A percentile compares a stretch with the other conserved stretches of the same genome.
Conservation (phyloP, 2,329 filamentous ascomycete genomes). For the Hymenoscyphus occultus region DNA sequence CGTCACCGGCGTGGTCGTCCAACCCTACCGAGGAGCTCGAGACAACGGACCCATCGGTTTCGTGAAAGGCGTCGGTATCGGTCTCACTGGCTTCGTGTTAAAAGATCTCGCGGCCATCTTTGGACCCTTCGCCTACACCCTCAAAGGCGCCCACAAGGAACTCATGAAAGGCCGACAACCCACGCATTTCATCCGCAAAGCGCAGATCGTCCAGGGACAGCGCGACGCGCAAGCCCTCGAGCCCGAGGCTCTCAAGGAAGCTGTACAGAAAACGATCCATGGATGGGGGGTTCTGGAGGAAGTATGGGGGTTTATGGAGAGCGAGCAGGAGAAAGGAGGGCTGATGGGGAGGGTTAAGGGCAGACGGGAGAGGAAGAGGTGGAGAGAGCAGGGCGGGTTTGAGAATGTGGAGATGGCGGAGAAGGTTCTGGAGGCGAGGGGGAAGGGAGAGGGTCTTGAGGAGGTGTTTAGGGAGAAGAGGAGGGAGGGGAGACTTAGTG, state of each 20-base stretch:
- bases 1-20: constrained; percentile 58
- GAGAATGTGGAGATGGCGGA: constrained; percentile 49
- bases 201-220: constrained; percentile 57
- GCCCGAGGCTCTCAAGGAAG: constrained; percentile 34
- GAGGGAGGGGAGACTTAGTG: constrained; percentile 21
- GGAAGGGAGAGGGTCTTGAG: constrained; percentile 43
- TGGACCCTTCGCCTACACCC: constrained; percentile 58
- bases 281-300: constrained; percentile 45
- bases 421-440: constrained; percentile 45
- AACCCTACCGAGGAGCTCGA: constrained; percentile 56
- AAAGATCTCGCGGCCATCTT: constrained; percentile 62
- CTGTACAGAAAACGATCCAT: constrained; percentile 37
- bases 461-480: constrained; percentile 28
- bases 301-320: constrained; percentile 41
- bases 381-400: constrained; percentile 42
- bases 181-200: constrained; percentile 51
- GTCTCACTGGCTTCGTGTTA: constrained; percentile 60
- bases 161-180: constrained; percentile 52
- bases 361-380: constrained; percentile 41
- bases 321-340: constrained; percentile 29
- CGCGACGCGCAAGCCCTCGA: constrained; percentile 42
- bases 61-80: constrained; percentile 55
- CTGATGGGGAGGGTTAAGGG: constrained; percentile 36
- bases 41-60: constrained; percentile 53
- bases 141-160: constrained; percentile 64